These are phyloP conservation scores for Brassica rapa DNA, from an alignment of 345 rosid genomes.

Conservation along the genomic window DNA sequence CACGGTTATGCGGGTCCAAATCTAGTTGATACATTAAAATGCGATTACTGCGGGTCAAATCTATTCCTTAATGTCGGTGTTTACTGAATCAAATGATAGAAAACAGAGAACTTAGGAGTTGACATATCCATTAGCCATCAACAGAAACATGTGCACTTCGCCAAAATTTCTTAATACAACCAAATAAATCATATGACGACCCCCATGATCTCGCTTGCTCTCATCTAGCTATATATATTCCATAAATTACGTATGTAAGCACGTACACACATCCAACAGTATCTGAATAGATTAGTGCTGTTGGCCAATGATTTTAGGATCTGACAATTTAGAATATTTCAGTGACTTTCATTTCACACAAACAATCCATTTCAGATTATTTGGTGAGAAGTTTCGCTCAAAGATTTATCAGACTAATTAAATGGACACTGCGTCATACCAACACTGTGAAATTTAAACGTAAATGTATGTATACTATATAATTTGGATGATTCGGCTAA, in stretches of 20 bases:
- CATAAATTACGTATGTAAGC: conserved; percentile 10
- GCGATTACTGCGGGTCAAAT: conserved; percentile 1
- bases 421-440: neutral
- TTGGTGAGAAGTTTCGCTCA: conserved; percentile 1
- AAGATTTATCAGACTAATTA: neutral
- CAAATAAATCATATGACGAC: conserved; percentile 22
- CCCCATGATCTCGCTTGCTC: conserved; percentile 31
- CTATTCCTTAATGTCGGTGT: conserved; percentile 9
- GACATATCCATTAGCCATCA: conserved; percentile 34
- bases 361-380: neutral
- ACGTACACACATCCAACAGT: conserved; percentile 2
- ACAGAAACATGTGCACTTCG: conserved; percentile 49
- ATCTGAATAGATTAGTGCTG: neutral
- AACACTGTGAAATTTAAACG: neutral
- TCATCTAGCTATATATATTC: conserved; percentile 16
- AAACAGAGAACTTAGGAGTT: conserved; percentile 32
- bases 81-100: conserved; percentile 13
- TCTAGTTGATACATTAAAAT: neutral
- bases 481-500: neutral
- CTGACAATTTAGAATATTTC: neutral
- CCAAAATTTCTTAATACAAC: conserved; percentile 35
- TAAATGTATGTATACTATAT: neutral
- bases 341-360: conserved; percentile 1
- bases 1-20: too few species aligned
- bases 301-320: neutral